Evolutionary conservation across 1,284 basidiomycete species (phyloP).

Genomic region (Pseudozyma pruni): DNA sequence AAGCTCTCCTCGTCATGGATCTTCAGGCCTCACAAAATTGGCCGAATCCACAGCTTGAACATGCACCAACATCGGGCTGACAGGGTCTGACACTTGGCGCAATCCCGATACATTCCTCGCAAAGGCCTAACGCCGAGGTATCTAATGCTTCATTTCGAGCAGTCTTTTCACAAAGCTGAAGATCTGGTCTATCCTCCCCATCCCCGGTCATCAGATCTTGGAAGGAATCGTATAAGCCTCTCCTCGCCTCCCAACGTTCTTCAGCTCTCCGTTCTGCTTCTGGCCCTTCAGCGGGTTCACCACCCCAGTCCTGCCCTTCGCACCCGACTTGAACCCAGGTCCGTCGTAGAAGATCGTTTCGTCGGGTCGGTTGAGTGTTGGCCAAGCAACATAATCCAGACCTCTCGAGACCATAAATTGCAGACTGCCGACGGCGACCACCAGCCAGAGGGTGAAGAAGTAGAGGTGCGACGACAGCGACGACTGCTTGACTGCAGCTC

Average conservation of each 20-base stretch:
- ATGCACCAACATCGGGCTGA: too few species aligned
- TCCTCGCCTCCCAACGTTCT: conserved; percentile 33
- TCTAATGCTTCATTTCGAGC: too few species aligned
- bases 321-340: conserved; percentile 61
- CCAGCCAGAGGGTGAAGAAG: conserved; percentile 52
- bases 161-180: too few species aligned
- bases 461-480: conserved; percentile 15
- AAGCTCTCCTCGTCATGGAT: too few species aligned
- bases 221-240: conserved; percentile 31
- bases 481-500: conserved; percentile 12
- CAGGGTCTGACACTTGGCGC: too few species aligned
- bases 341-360: conserved; percentile 63
- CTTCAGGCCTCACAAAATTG: too few species aligned
- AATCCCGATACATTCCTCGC: too few species aligned
- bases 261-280: conserved; percentile 3
- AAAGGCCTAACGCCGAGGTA: too few species aligned
- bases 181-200: too few species aligned
- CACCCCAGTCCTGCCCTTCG: conserved; percentile 48
- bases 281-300: conserved; percentile 33
- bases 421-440: conserved; percentile 36
- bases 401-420: conserved; percentile 62
- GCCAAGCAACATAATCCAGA: conserved; percentile 66
- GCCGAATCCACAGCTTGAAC: too few species aligned
- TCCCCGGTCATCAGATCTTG: too few species aligned
- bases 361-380: conserved; percentile 61